These are phyloP conservation scores for Ascochyta lentis DNA, from an alignment of 2,329 filamentous ascomycete species.

Conservation along the genomic window DNA sequence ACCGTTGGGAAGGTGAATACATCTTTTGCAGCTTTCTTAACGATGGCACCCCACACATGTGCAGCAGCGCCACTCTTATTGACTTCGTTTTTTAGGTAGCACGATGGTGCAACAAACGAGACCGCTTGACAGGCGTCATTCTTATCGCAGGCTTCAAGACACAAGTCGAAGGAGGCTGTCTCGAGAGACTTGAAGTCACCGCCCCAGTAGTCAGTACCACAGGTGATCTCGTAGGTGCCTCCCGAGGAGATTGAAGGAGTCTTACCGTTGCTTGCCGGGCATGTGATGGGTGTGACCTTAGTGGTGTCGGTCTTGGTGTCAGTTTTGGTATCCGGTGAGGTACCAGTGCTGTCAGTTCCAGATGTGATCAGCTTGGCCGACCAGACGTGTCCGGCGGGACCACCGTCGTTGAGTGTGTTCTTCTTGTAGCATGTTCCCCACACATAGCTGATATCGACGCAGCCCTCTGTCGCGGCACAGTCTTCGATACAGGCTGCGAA, in stretches of 20 bases:
- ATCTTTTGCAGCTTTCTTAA: slow-evolving; percentile 12
- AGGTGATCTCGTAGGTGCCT: slow-evolving; percentile 14
- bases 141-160: slow-evolving; percentile 12
- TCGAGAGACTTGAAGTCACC: slow-evolving; percentile 15
- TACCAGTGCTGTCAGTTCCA: not conserved
- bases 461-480: slow-evolving; percentile 9
- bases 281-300: slow-evolving; percentile 3
- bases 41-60: slow-evolving; percentile 11
- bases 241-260: slow-evolving; percentile 8
- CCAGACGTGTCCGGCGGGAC: slow-evolving; percentile 11
- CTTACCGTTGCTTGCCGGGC: slow-evolving; percentile 10
- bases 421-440: slow-evolving; percentile 15
- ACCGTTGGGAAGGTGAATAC: slow-evolving; percentile 8
- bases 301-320: not conserved
- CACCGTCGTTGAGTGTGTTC: slow-evolving; percentile 8
- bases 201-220: slow-evolving; percentile 7
- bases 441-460: slow-evolving; percentile 14
- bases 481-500: slow-evolving; percentile 17
- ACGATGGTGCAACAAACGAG: slow-evolving; percentile 6
- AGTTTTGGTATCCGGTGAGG: not conserved
- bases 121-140: slow-evolving; percentile 14
- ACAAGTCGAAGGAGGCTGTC: slow-evolving; percentile 7
- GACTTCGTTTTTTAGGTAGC: slow-evolving; percentile 16
- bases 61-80: not conserved
- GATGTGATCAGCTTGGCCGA: slow-evolving; percentile 8